These are phyloP conservation scores for Yarrowia yakushimensis DNA, from an alignment of 805 yeast species.

Conservation along the genomic window DNA sequence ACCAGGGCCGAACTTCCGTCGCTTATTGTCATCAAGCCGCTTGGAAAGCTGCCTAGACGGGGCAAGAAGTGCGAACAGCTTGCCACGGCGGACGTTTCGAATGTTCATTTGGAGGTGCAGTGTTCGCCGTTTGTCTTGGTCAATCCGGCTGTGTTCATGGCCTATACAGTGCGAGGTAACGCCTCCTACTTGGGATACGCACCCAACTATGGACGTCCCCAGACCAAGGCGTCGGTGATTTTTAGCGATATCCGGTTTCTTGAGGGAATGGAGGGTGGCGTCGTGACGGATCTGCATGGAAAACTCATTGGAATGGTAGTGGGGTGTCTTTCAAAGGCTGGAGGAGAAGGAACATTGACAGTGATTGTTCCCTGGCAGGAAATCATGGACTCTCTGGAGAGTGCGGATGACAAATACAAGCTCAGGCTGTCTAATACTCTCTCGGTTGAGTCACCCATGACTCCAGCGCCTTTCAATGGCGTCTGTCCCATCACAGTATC, in stretches of 20 bases:
- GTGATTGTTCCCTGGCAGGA: conserved; percentile 36
- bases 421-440: neutral
- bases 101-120: conserved; percentile 27
- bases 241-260: conserved; percentile 36
- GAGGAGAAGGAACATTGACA: conserved; percentile 38
- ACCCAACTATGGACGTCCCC: conserved; percentile 22
- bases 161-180: conserved; percentile 35
- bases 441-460: conserved; percentile 4
- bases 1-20: conserved; percentile 4
- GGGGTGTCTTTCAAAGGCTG: conserved; percentile 33
- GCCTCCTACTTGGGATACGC: conserved; percentile 29
- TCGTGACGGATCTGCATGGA: conserved; percentile 26
- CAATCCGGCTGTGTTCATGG: conserved; percentile 38
- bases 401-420: neutral
- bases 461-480: conserved; percentile 1
- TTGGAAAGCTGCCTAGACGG: neutral
- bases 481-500: conserved; percentile 9
- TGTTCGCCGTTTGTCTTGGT: conserved; percentile 39
- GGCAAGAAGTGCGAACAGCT: conserved; percentile 1
- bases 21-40: neutral
- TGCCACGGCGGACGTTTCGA: conserved; percentile 7
- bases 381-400: conserved; percentile 24
- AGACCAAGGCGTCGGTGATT: conserved; percentile 26
- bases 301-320: conserved; percentile 35
- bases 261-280: conserved; percentile 41